These are phyloP conservation scores for Aechmea fasciata DNA, from an alignment of 176 grass and related monocot genomes.

Conservation along the genomic window DNA sequence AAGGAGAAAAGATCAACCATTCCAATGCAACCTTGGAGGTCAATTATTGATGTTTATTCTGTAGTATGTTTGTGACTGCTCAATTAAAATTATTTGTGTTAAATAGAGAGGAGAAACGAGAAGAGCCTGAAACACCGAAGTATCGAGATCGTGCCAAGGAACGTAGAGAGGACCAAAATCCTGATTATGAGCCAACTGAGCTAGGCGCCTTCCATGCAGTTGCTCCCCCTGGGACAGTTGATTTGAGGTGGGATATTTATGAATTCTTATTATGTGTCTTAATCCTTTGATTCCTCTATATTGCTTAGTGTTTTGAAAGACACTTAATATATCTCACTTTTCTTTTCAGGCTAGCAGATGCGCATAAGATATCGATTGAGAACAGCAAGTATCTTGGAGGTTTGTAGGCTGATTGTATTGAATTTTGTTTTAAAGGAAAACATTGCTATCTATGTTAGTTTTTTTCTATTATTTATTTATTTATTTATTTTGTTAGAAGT, in stretches of 20 bases:
- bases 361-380: slow-evolving; percentile 94
- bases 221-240: slow-evolving; percentile 73
- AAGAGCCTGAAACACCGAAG: slow-evolving; percentile 64
- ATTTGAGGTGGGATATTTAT: slow-evolving; percentile 53
- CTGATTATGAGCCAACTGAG: slow-evolving; percentile 89
- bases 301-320: neutral
- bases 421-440: slow-evolving; percentile 15
- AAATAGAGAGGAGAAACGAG: slow-evolving; percentile 84
- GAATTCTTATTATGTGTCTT: slow-evolving; percentile 19
- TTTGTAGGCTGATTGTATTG: slow-evolving; percentile 19
- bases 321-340: neutral
- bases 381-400: slow-evolving; percentile 99
- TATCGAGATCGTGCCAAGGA: slow-evolving; percentile 96
- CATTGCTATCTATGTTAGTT: slow-evolving; percentile 9
- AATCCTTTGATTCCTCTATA: neutral
- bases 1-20: neutral
- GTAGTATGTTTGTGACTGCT: neutral
- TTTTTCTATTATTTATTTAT: slow-evolving; percentile 1
- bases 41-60: slow-evolving; percentile 2
- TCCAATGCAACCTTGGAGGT: neutral
- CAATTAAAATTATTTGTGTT: slow-evolving; percentile 9
- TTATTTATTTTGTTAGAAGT: neutral
- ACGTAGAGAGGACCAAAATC: slow-evolving; percentile 95
- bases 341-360: slow-evolving; percentile 57
- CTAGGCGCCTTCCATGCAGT: slow-evolving; percentile 98